Evolutionary conservation across 148 eudicot genomes (phyloP).

Genomic region (Heliamphora exappendiculata): DNA sequence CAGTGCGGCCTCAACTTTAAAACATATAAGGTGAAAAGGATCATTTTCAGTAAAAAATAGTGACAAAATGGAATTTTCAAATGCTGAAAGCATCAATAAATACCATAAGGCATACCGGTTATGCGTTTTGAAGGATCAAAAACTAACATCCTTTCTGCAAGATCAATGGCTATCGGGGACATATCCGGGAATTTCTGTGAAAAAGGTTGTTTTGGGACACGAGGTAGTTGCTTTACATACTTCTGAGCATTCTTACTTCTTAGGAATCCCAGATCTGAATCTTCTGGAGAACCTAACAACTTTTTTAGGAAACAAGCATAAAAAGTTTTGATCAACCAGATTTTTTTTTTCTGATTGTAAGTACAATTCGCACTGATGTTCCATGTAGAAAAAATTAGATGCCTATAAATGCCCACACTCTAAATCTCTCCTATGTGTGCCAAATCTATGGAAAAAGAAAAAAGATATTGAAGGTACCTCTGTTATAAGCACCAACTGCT

Average conservation of each 20-base stretch:
- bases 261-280: constrained; percentile 87
- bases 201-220: constrained; percentile 57
- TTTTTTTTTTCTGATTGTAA: not conserved
- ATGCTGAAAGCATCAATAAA: not conserved
- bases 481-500: constrained; percentile 76
- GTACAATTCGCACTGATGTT: not conserved
- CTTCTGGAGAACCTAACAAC: constrained; percentile 92
- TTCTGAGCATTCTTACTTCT: constrained; percentile 79
- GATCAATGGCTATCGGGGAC: constrained; percentile 79
- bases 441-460: not conserved
- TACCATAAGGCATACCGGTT: constrained; percentile 46
- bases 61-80: not conserved
- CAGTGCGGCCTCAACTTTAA: constrained; percentile 87
- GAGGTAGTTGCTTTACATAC: constrained; percentile 80
- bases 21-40: constrained; percentile 4
- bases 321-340: not conserved
- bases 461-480: constrained; percentile 36
- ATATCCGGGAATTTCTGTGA: constrained; percentile 59
- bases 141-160: constrained; percentile 88
- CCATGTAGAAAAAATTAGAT: constrained; percentile 1
- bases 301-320: constrained; percentile 14
- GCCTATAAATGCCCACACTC: not conserved
- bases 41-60: constrained; percentile 1
- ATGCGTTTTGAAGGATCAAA: constrained; percentile 95
- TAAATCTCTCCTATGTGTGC: not conserved